Percentiles rank a stretch among this genome's conserved stretches.
These are phyloP conservation scores for Apiospora hydei DNA, from an alignment of 2,329 filamentous ascomycete genomes.

Conservation along the genomic window DNA sequence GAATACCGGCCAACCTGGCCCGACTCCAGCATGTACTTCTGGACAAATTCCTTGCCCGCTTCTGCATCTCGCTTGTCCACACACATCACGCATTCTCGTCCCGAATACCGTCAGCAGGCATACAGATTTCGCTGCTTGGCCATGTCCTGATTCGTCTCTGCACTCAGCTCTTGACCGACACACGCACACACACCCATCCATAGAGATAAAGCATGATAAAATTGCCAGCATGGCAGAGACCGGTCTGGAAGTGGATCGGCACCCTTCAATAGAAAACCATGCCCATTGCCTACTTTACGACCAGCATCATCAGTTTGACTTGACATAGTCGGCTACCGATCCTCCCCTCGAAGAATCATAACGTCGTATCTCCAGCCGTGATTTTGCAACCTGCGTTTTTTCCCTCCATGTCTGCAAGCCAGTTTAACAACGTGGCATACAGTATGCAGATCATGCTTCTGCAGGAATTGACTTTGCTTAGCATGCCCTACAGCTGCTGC, in stretches of 20 bases:
- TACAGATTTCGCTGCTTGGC: background rate
- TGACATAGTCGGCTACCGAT: background rate
- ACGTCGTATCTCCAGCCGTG: conserved; percentile 33
- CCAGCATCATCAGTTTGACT: background rate
- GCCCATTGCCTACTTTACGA: background rate
- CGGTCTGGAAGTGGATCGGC: conserved; percentile 38
- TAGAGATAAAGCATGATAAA: conserved; percentile 35
- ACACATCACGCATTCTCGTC: conserved; percentile 39
- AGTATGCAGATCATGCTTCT: conserved; percentile 32
- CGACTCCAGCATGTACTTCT: background rate
- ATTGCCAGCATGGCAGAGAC: conserved; percentile 33
- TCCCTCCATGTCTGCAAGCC: conserved; percentile 33
- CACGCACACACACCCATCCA: conserved; percentile 5
- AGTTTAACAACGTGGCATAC: conserved; percentile 39
- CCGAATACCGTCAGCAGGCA: conserved; percentile 35
- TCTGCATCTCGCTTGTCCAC: conserved; percentile 36
- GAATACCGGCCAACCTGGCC: conserved; percentile 15
- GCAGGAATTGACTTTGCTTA: background rate
- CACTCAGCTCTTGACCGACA: conserved; percentile 34
- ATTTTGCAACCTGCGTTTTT: conserved; percentile 31
- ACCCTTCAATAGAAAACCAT: background rate
- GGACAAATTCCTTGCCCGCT: conserved; percentile 17
- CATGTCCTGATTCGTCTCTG: conserved; percentile 25
- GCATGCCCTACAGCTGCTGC: background rate
- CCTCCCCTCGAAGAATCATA: conserved; percentile 23